phyloP scores from a whole-genome alignment of 495 filamentous ascomycete genomes.

The Penicillium odoratum region DNA sequence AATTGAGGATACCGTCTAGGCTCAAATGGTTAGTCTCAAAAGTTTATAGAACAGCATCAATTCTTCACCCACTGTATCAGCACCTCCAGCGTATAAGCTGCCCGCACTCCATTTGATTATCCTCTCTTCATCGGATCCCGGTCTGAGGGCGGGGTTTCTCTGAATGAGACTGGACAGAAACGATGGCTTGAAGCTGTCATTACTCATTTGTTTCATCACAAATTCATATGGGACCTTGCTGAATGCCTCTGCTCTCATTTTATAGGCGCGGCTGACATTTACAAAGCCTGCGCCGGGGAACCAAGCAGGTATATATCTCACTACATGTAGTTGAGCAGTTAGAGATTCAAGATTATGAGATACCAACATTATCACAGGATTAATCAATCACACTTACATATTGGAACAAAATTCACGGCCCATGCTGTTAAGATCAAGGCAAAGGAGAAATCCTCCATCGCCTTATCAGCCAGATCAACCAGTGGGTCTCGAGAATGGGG shows the following conservation, averaged over 20 bases:
- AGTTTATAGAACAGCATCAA: not conserved
- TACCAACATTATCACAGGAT: too few relatives aligned
- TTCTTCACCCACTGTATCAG: constrained; percentile 45
- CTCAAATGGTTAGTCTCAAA: too few relatives aligned
- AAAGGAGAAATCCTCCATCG: constrained; percentile 38
- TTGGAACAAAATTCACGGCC: constrained; percentile 44
- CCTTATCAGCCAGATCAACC: constrained; percentile 37
- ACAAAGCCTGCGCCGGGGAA: constrained; percentile 50
- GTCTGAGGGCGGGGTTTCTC: constrained; percentile 16
- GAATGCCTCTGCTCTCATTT: constrained; percentile 20
- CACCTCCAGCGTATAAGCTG: constrained; percentile 57
- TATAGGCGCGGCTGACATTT: constrained; percentile 33
- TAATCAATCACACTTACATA: constrained; percentile 11
- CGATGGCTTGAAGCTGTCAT: not conserved
- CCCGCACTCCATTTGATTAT: constrained; percentile 49
- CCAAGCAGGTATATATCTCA: constrained; percentile 46
- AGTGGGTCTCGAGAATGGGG: constrained; percentile 41
- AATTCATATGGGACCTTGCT: constrained; percentile 42
- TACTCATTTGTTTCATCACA: constrained; percentile 44
- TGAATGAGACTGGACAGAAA: constrained; percentile 19
- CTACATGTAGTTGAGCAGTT: constrained; percentile 11
- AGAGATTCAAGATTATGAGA: not conserved
- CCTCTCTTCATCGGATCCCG: constrained; percentile 29
- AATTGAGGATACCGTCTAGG: constrained; percentile 31
- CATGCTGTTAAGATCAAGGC: constrained; percentile 40